Percentiles rank a stretch among this genome's conserved stretches.
Evolutionary conservation across 305 asterid genomes (phyloP).

Genomic region (Fraxinus ornus): DNA sequence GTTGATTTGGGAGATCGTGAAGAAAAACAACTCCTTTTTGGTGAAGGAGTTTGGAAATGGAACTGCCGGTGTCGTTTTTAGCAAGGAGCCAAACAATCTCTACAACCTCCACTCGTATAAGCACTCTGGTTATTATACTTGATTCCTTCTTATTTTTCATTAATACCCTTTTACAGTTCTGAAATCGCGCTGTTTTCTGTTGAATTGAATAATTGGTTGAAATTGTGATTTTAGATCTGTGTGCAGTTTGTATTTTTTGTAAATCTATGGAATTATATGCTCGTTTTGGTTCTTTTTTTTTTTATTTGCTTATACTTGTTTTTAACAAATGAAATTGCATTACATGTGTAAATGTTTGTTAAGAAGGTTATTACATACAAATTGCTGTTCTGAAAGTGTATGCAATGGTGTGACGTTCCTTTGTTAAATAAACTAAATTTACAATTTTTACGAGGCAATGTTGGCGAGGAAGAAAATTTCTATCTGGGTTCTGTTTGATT

Average conservation of each 20-base stretch:
- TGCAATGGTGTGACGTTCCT: not conserved
- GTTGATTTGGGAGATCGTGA: slow-evolving; percentile 78
- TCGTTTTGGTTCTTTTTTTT: not conserved
- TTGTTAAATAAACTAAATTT: not conserved
- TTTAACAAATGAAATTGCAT: not conserved
- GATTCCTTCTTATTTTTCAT: not conserved
- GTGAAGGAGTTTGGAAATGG: slow-evolving; percentile 75
- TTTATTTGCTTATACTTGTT: not conserved
- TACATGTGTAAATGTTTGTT: not conserved
- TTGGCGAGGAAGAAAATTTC: not conserved
- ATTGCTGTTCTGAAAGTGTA: not conserved
- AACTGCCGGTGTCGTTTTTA: slow-evolving; percentile 57
- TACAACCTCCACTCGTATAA: slow-evolving; percentile 64
- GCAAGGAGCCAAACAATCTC: slow-evolving; percentile 77
- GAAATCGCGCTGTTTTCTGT: not conserved
- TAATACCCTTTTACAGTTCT: not conserved
- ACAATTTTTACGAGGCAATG: not conserved
- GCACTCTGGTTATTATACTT: slow-evolving; percentile 48
- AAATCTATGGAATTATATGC: not conserved
- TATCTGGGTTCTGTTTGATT: not conserved
- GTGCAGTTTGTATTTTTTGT: not conserved
- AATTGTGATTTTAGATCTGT: not conserved
- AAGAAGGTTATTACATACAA: not conserved
- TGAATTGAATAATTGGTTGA: not conserved
- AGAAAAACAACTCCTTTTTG: slow-evolving; percentile 65